Evolutionary conservation across 768 basidiomycete genomes (phyloP), one percentile per base, ranked within the genome.

Genomic region (Daedaleopsis sinensis): DNA sequence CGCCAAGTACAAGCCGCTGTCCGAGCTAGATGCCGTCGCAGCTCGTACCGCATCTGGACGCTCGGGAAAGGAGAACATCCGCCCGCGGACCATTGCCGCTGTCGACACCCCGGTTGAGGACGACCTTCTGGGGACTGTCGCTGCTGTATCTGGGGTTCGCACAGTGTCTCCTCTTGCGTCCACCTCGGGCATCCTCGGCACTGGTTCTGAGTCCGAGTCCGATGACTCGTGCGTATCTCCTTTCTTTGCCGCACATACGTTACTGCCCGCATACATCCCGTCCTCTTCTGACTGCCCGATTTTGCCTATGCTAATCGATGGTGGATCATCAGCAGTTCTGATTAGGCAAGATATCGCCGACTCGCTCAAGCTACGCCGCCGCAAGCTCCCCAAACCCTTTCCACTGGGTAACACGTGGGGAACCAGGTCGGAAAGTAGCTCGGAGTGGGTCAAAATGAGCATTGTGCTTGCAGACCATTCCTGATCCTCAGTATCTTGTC

Each of bases 251-350:
- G 6, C 10, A 13, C 46, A 47, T 18, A 47, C n/a, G 10, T 6
- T 47, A 3, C 46, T 47, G 15, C 15, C 16, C 19, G 46, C 46
- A 47, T 19, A 12, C 21, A 7, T 47, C 46, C n/a, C 19, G 13
- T 47, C 46, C 21, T 11, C 46, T 11, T 19, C 6, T 18, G n/a
- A 15, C 12, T 11, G 21, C 12, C n/a, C 46, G 46, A 11, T 21
- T 47, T 18, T 47, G 7, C 2, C 3, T 16, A n/a, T 47, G 24
- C 43, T 58, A 16, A 48, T 58, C 21, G 58, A 63, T 27, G 2
- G 35, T 59, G 62, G 58, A 8, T 55, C 51, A 10, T 32, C 59
- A 21, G n/a, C 49, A 54, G 62, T 63, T 10, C 43, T 63, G 36
- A 59, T 63, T 46, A 16, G 43, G 21, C 27, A 52, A 5, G 35